Percentiles rank a stretch among this genome's conserved stretches.
Conservation (phyloP, 2,329 filamentous ascomycete species). For the Zymoseptoria ardabiliae region DNA sequence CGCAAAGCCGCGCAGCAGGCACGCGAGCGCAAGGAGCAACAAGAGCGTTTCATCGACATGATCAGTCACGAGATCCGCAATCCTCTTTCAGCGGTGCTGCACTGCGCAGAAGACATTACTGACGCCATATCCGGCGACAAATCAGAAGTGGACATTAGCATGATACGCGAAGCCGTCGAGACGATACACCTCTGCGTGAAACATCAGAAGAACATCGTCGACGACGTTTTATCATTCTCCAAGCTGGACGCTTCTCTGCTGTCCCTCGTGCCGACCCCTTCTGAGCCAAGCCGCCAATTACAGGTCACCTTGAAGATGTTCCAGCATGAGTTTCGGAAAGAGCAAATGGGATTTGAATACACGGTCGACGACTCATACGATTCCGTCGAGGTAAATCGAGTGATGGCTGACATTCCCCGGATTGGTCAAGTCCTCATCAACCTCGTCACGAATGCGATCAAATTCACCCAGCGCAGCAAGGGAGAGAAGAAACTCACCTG, state of each 20-base stretch:
- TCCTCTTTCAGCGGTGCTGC: slow-evolving; percentile 33
- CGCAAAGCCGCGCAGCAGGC: slow-evolving; percentile 38
- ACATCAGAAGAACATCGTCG: slow-evolving; percentile 35
- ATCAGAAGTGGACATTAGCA: slow-evolving; percentile 13
- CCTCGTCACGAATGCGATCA: slow-evolving; percentile 28
- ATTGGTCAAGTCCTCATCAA: slow-evolving; percentile 29
- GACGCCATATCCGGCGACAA: slow-evolving; percentile 18
- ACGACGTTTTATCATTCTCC: slow-evolving; percentile 35
- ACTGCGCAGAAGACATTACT: slow-evolving; percentile 38
- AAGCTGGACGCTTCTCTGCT: slow-evolving; percentile 30
- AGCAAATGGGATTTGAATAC: slow-evolving; percentile 24
- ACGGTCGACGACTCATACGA: slow-evolving; percentile 22
- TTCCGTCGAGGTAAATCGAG: slow-evolving; percentile 16
- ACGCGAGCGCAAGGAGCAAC: slow-evolving; percentile 38
- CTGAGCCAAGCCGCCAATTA: slow-evolving; percentile 22
- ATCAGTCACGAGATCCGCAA: slow-evolving; percentile 35
- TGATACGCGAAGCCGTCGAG: slow-evolving; percentile 23
- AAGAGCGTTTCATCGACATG: slow-evolving; percentile 43
- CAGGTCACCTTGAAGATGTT: slow-evolving; percentile 29
- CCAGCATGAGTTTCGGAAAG: slow-evolving; percentile 28
- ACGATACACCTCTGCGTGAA: slow-evolving; percentile 38
- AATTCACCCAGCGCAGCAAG: slow-evolving; percentile 24
- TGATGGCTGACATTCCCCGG: slow-evolving; percentile 25
- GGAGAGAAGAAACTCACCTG: slow-evolving; percentile 22
- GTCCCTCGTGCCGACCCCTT: slow-evolving; percentile 21